Percentiles rank a stretch among this genome's conserved stretches.
These are phyloP conservation scores for Russula sp. DNA, from an alignment of 768 basidiomycete genomes.

Conservation along the genomic window DNA sequence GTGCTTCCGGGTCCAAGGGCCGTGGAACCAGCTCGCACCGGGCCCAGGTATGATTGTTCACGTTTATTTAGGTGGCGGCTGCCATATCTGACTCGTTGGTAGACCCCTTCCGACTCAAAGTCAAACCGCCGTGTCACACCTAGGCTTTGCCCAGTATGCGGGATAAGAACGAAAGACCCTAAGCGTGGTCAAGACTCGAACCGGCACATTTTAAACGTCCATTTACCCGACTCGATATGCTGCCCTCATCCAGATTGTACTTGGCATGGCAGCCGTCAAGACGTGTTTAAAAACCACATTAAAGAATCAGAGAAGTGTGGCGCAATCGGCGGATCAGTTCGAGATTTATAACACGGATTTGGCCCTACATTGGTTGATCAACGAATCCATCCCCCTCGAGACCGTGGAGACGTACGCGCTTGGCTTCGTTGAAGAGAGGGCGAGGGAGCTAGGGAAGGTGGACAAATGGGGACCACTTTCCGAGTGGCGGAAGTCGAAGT, in stretches of 20 bases:
- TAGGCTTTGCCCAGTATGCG: neutral
- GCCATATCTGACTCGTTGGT: neutral
- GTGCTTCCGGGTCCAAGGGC: too few relatives aligned
- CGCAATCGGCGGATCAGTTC: neutral
- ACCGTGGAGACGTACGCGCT: neutral
- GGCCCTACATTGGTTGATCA: neutral
- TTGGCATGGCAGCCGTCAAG: neutral
- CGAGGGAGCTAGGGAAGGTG: neutral
- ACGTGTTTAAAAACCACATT: neutral
- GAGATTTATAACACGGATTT: neutral
- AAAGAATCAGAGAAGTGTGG: neutral
- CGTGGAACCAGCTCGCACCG: too few relatives aligned
- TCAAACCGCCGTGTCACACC: neutral
- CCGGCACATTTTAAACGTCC: neutral
- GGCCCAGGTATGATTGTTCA: neutral
- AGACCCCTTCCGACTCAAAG: neutral
- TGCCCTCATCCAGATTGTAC: neutral
- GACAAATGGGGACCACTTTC: too few relatives aligned
- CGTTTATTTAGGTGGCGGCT: too few relatives aligned
- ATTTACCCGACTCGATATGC: neutral
- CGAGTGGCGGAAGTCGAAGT: too few relatives aligned
- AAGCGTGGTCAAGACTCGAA: neutral
- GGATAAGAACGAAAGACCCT: accelerated
- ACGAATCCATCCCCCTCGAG: neutral
- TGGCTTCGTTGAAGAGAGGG: neutral